A percentile compares a stretch with the other conserved stretches of the same genome.
Conservation (phyloP, 2,329 filamentous ascomycete genomes). For the Colletotrichum aenigma region DNA sequence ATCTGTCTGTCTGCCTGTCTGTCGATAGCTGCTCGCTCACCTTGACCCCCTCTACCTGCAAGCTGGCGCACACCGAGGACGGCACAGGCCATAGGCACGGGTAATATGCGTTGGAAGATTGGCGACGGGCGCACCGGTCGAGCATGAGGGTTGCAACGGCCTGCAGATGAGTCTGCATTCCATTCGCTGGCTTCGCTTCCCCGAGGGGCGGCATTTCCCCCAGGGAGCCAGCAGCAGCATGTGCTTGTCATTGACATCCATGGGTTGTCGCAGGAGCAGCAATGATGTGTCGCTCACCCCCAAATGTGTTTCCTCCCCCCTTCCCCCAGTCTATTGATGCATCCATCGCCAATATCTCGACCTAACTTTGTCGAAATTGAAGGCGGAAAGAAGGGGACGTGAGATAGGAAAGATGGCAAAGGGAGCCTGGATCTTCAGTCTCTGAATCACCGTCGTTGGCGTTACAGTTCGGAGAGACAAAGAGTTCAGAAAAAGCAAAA, state of each 20-base stretch:
- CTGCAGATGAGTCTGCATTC: neutral
- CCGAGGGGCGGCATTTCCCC: neutral
- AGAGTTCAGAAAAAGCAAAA: slow-evolving; percentile 8
- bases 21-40: neutral
- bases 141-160: neutral
- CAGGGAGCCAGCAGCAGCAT: neutral
- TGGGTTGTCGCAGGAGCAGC: neutral
- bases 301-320: neutral
- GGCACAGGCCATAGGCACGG: neutral
- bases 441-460: neutral
- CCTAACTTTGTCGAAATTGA: neutral
- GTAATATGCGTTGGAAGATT: neutral
- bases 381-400: neutral
- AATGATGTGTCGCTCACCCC: neutral
- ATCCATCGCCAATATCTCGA: neutral
- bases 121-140: slow-evolving; percentile 4
- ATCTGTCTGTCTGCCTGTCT: neutral
- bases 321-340: neutral
- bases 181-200: neutral
- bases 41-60: neutral
- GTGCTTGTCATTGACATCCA: neutral
- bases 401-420: neutral
- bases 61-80: neutral
- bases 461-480: slow-evolving; percentile 2
- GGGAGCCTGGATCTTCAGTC: neutral